phyloP scores from a whole-genome alignment of 1,284 basidiomycete genomes.

The Pseudomicrostroma phylloplanum region DNA sequence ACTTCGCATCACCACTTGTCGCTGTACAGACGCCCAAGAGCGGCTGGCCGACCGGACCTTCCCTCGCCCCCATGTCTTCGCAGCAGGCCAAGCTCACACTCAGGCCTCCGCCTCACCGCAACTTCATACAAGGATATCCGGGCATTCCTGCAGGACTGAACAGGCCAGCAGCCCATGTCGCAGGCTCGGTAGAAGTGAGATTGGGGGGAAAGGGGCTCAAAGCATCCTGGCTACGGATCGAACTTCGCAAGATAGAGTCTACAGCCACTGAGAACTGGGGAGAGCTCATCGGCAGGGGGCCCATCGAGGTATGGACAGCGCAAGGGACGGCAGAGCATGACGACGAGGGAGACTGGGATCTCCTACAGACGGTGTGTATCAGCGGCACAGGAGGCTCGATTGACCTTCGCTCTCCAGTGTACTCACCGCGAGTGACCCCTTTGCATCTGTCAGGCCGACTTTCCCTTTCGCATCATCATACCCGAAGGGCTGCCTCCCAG shows the following conservation, averaged over 20 bases:
- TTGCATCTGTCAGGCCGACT: constrained; percentile 9
- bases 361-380: constrained; percentile 21
- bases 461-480: constrained; percentile 39
- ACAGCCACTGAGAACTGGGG: constrained; percentile 45
- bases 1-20: no score
- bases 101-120: constrained; percentile 39
- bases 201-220: constrained; percentile 39
- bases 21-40: no score
- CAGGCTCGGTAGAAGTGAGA: constrained; percentile 40
- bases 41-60: no score
- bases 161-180: constrained; percentile 40
- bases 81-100: constrained; percentile 20
- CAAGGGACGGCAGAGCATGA: constrained; percentile 21
- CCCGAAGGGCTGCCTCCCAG: constrained; percentile 45
- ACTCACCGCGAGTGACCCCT: neutral
- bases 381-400: neutral
- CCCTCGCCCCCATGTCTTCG: neutral
- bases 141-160: constrained; percentile 35
- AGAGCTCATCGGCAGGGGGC: constrained; percentile 44
- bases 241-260: constrained; percentile 46
- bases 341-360: constrained; percentile 30
- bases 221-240: constrained; percentile 46
- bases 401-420: neutral
- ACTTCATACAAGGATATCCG: constrained; percentile 45
- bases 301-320: constrained; percentile 44